Conservation (phyloP, 768 basidiomycete species). For the Naganishia randhawae region DNA sequence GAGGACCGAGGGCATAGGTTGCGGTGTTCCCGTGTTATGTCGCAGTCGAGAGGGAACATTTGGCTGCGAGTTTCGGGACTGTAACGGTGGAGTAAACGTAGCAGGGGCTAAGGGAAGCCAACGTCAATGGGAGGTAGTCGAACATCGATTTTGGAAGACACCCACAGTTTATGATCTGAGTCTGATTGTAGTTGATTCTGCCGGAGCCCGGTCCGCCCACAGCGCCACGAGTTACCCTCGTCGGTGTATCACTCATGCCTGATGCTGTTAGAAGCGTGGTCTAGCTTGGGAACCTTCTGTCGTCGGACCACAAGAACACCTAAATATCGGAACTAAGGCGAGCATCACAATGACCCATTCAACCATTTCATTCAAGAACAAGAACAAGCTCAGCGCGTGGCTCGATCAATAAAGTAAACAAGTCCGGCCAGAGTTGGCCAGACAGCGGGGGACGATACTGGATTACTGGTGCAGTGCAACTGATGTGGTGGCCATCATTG, state of each 20-base stretch:
- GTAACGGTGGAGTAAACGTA: slow-evolving; percentile 19
- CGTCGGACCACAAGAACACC: no score
- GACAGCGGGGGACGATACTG: no score
- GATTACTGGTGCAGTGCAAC: no score
- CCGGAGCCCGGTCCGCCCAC: neutral
- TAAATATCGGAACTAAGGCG: no score
- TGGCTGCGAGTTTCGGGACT: slow-evolving; percentile 14
- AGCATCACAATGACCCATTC: no score
- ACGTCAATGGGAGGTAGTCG: neutral
- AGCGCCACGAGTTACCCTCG: slow-evolving; percentile 17
- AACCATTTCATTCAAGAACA: no score
- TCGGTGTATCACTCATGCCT: slow-evolving; percentile 12
- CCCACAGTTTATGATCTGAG: slow-evolving; percentile 24
- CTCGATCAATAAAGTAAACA: slow-evolving; percentile 2
- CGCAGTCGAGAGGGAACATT: slow-evolving; percentile 25
- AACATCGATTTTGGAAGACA: neutral
- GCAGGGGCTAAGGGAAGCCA: slow-evolving; percentile 1
- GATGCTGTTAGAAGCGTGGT: neutral
- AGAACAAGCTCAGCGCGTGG: no score
- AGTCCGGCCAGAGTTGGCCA: neutral
- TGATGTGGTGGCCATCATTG: no score
- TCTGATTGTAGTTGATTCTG: slow-evolving; percentile 25
- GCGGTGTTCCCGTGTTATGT: slow-evolving; percentile 4
- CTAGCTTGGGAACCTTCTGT: no score
- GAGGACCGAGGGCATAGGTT: slow-evolving; percentile 2